Evolutionary conservation across 345 rosid genomes (phyloP).

Genomic region (Citrus glauca): DNA sequence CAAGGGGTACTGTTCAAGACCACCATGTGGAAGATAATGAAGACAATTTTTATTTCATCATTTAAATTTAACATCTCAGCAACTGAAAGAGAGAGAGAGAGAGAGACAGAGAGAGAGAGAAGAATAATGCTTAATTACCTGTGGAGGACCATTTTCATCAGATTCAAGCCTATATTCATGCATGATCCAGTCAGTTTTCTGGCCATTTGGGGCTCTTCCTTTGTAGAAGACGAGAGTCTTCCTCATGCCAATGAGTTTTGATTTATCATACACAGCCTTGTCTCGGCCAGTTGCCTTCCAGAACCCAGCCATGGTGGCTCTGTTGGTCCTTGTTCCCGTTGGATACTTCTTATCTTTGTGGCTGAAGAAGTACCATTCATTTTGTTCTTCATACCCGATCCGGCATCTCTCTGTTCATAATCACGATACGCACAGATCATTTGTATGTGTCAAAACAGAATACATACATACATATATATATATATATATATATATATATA

Average conservation of each 20-base stretch:
- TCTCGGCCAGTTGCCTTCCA: constrained; percentile 99
- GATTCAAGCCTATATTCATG: constrained; percentile 95
- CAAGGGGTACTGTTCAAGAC: constrained; percentile 14
- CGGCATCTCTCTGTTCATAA: constrained; percentile 63
- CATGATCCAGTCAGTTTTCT: constrained; percentile 97
- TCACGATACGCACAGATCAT: constrained; percentile 6
- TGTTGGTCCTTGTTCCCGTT: constrained; percentile 90
- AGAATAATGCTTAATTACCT: constrained; percentile 43
- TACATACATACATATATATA: no score
- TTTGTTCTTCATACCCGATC: constrained; percentile 92
- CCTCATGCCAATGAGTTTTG: constrained; percentile 91
- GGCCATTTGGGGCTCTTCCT: constrained; percentile 99
- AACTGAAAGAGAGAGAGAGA: background rate
- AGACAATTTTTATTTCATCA: constrained; percentile 1
- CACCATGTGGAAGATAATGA: constrained; percentile 17
- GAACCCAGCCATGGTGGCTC: constrained; percentile 97
- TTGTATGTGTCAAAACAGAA: background rate
- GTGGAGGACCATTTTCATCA: constrained; percentile 91
- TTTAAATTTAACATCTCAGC: constrained; percentile 5
- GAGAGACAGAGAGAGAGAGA: background rate
- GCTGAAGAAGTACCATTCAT: constrained; percentile 98
- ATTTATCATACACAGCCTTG: constrained; percentile 84
- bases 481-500: background rate
- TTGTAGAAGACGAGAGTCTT: constrained; percentile 96
- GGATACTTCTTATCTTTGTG: constrained; percentile 99